These are phyloP conservation scores for Candida methanosorbosa DNA, from an alignment of 805 yeast species.

Conservation along the genomic window DNA sequence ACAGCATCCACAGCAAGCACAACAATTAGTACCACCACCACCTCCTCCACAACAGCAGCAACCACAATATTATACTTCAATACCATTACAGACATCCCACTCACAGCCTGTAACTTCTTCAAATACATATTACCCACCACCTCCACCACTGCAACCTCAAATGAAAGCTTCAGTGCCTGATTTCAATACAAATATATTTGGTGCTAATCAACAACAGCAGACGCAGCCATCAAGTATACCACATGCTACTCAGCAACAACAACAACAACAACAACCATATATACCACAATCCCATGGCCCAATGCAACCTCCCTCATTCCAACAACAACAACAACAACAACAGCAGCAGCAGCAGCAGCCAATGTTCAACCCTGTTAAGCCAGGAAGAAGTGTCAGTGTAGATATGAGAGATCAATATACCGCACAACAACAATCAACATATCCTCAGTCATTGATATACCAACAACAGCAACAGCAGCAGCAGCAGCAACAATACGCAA, in stretches of 20 bases:
- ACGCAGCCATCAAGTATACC: no score
- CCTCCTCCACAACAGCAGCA: slow-evolving; percentile 2
- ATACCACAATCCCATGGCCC: no score
- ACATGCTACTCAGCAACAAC: no score
- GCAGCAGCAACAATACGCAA: background rate
- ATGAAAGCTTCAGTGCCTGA: no score
- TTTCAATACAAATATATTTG: slow-evolving; percentile 10
- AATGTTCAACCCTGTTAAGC: background rate
- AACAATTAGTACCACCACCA: slow-evolving; percentile 2
- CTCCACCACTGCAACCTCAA: no score
- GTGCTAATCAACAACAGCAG: slow-evolving; percentile 1
- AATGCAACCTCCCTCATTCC: no score
- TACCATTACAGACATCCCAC: background rate
- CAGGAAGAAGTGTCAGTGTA: slow-evolving; percentile 17
- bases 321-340: no score
- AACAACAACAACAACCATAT: slow-evolving; percentile 6
- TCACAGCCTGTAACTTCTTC: slow-evolving; percentile 6
- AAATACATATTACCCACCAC: slow-evolving; percentile 4
- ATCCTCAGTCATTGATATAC: background rate
- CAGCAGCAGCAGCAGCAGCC: background rate
- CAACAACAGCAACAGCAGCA: slow-evolving; percentile 2
- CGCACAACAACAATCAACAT: background rate
- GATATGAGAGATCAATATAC: slow-evolving; percentile 9
- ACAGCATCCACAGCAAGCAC: slow-evolving; percentile 3
- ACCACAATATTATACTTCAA: slow-evolving; percentile 4